Evolutionary conservation across 2,329 filamentous ascomycete species (phyloP), one percentile per base, ranked within the genome.

Genomic region (Penicillium sp.): DNA sequence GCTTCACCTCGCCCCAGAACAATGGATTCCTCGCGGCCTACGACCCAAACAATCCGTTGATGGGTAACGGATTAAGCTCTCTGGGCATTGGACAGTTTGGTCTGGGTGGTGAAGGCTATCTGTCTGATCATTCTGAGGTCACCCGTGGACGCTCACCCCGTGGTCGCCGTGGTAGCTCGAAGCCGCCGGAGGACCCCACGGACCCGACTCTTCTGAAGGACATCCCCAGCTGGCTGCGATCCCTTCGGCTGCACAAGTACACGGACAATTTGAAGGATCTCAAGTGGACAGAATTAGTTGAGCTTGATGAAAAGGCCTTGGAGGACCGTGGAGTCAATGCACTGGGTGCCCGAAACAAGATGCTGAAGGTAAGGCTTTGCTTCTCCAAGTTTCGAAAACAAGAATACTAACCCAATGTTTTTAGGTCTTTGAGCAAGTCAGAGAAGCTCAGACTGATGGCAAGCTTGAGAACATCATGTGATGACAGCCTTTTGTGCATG

Each of bases 261-360:
- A 99, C 95, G 10, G 95, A 99, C 66, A 96, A 98, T 67, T 79
- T 99, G 62, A 99, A 98, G 79, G 93, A 98, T 70, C 86, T 98
- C 82, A 92, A 95, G 70, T 99, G 95, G 95, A 90, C 89, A 27
- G 95, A 99, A 53, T 79, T 99, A 66, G 81, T 99, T 58, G 90
- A 95, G 75, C 80, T 99, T 66, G 91, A 97, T 69, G 95, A 99
- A 66, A 93, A 93, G 71, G 93, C 91, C 48, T 81, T 99, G 62
- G 93, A 98, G 77, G 90, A 91, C 26, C 89, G 91, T 52, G 95
- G 95, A 49, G 95, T 99, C 31, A 97, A 96, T 74, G 95, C 95
- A 53, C 84, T 98, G 55, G 95, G 95, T 67, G 95, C 95, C 19
- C 84, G 95, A 66, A 90, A 93, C 73, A 99, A 99, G 84, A 96